Base-by-base conservation (phyloP, 2,329 filamentous ascomycete genomes). In the Geosmithia morbida region DNA sequence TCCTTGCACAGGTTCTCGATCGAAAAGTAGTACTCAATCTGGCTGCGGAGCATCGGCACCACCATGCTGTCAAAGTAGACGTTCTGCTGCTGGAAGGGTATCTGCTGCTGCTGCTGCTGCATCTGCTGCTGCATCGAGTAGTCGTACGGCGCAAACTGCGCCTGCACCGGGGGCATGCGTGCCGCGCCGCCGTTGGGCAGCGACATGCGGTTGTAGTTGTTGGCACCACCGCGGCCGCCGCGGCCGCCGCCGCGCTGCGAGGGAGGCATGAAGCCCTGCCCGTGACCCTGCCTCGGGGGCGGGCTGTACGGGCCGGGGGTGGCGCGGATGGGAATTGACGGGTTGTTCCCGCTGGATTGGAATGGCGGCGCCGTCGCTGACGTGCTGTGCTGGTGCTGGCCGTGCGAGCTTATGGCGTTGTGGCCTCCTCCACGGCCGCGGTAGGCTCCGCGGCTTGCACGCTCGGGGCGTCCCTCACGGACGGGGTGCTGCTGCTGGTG, bases 1-100 rank as follows among this genome's bases (percentile, higher is more conserved):
- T 98, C 92, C 66, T 95, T 96, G 73, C 87, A 85, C 45, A 97
- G 74, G 61, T 98, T 98, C 58, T 96, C 86, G 26, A 95, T 77
- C 0, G 90, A 97, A 66, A 98, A 95, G 66, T 98, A 98, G 69
- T 96, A 98, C 58, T 95, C 87, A 39, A 88, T 75, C 59, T 75
- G 68, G 53, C 60, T 61, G 48, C 66, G 70, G 45, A 78, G 60
- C 44, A 70, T 60, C 3, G 63, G 55, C 39, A 71, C 44, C 16
- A 62, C 46, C 52, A 63, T 54, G 46, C 17, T 8, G 58, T 82
- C 80, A 69, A 73, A 57, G 78, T 76, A 74, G 5, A 58, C 76
- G 2, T 40, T 29, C 33, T 46, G 45, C 33, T 37, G 33, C 13
- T 37, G 33, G 26, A 19, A 39, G 33, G 20, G 41, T 19, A 26